Base-by-base conservation (phyloP, 805 yeast genomes). In the Starmerella khaoyaiensis region DNA sequence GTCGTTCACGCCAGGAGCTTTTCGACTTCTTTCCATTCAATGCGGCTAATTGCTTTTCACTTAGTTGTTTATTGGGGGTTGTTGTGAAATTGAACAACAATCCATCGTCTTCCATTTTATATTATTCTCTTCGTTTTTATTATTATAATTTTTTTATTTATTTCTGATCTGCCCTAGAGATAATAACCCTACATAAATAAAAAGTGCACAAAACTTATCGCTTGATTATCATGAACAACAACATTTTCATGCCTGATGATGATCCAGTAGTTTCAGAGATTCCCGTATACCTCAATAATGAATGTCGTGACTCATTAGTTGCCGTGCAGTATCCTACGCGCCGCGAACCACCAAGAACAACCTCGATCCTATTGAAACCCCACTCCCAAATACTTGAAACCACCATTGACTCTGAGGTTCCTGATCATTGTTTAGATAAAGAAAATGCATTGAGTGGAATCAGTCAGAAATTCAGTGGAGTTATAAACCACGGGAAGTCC, bases 1-100 rank as follows among this genome's bases (percentile, higher is more conserved):
- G 39, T 8, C 50, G 37, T 18, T 50, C 54, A 16, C 49, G 40
- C 74, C 68, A 51, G 68, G 73, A 27, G 42, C 46, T 45, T 39
- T 50, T 40, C 5, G 15, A 10, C 20, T 49, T 45, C 10, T 49
- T 35, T 7, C 45, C 53, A 12, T 54, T 40, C 2, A 46, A 28
- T 0, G 43, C 40, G 12, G 49, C 42, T 30, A 45, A 35, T 33
- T 50, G 35, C 31, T 35, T 39, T 7, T 32, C 31, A 5, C 31
- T 38, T 11, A 35, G 35, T 24, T 42, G 7, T 57, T 54, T 9
- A 47, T 52, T 18, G 10, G 39, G 52, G n/a, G 67, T 64, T 4
- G 67, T 59, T 21, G 76, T 69, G 52, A 87, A 76, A 55, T 87
- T 87, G 51, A 87, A 56, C 50, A 86, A 59, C 59, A 86, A 51